phyloP scores from a whole-genome alignment of 2,329 filamentous ascomycete genomes.

The Aspergillus fijiensis region DNA sequence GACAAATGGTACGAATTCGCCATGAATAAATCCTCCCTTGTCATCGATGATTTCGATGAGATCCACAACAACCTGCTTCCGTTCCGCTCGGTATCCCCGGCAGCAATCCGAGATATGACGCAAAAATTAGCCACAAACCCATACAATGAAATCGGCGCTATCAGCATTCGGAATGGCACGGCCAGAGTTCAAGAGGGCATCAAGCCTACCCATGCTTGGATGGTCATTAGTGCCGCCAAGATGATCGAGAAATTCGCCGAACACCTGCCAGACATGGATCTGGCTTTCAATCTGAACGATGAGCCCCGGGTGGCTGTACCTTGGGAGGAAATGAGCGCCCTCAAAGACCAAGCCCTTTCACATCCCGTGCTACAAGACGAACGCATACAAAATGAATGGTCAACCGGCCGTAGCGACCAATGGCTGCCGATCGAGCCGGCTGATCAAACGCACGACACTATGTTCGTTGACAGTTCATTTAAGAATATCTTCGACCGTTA shows the following conservation, averaged over 20 bases:
- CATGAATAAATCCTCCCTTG: conserved; percentile 48
- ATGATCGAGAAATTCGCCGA: conserved; percentile 57
- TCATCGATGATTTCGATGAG: conserved; percentile 62
- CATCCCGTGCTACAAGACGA: conserved; percentile 20
- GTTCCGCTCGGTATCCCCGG: conserved; percentile 54
- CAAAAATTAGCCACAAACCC: conserved; percentile 54
- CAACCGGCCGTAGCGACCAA: conserved; percentile 33
- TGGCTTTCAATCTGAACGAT: conserved; percentile 63
- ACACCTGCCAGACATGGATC: conserved; percentile 62
- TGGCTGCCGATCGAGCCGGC: conserved; percentile 42
- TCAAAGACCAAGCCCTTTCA: conserved; percentile 34
- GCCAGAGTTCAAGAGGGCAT: conserved; percentile 52
- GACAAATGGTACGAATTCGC: conserved; percentile 62
- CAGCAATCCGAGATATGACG: conserved; percentile 53
- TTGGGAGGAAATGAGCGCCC: conserved; percentile 42
- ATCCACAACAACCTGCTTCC: conserved; percentile 58
- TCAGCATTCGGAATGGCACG: conserved; percentile 56
- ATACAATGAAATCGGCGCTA: conserved; percentile 56
- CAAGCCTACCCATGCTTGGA: conserved; percentile 57
- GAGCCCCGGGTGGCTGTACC: conserved; percentile 59
- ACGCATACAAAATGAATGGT: conserved; percentile 35
- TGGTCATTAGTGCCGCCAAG: conserved; percentile 54
- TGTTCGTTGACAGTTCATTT: conserved; percentile 45
- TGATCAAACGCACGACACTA: conserved; percentile 31
- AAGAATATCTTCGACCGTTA: conserved; percentile 42